Base-by-base conservation (phyloP, 192 early-diverging fungal species). In the Gaertneriomyces sp. region DNA sequence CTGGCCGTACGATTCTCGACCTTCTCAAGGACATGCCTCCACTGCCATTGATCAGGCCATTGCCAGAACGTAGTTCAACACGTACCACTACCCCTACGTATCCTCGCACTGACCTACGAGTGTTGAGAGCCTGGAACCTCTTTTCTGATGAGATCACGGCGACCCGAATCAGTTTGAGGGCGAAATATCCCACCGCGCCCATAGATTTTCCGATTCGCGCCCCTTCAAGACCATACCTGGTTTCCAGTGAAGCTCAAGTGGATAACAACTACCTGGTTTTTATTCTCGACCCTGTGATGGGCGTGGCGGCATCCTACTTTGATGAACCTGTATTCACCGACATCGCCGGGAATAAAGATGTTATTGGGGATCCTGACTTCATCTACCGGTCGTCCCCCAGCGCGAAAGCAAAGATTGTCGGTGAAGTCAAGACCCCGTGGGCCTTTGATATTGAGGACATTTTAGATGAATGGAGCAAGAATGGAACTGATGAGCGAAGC, bases 81-180 rank as follows among this genome's bases (percentile, higher is more conserved):
- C 14, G 9, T 19, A 61, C 59, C 12, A 61, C 59, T 19, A 61
- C 41, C 4, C 59, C 59, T 5, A 11, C 7, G 12, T 61, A 46
- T 4, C 59, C 59, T 9, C 59, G 59, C 42, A 61, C 59, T n/a
- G 59, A 61, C 59, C 45, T 61, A 1, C 14, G 47, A 19, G 4
- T 9, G 6, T 45, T 61, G 7, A 20, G 6, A 6, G 9, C 6
- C 40, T 61, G 59, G 59, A n/a, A 43, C 11, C 19, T 45, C 43
- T 14, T 39, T 49, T 2, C 59, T 12, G 59, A 61, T 12, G 16
- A 46, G 47, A 49, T 49, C 42, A 45, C 11, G 40, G 11, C 42
- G 14, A 4, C 59, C 12, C 41, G 19, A 43, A 16, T 16, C 25
- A 33, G 25, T 2, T 33, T 33, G 25, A 33, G 2, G 0, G 25